These are phyloP conservation scores for Funneliformis caledonium DNA, from an alignment of 371 early-diverging fungal genomes.

Conservation along the genomic window DNA sequence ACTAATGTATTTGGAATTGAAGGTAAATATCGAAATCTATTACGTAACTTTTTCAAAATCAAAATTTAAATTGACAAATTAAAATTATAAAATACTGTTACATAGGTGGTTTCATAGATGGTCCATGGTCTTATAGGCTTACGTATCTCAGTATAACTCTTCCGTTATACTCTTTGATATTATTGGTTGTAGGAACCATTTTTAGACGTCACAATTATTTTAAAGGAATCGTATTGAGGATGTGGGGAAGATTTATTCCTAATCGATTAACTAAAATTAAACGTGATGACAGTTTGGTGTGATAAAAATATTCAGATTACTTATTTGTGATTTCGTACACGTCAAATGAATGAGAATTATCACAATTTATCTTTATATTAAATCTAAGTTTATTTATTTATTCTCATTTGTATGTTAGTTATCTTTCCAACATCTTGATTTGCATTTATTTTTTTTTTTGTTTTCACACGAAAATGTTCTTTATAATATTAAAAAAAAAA, in stretches of 20 bases:
- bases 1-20: conserved; percentile 48
- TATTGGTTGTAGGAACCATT: conserved; percentile 53
- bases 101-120: conserved; percentile 52
- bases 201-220: conserved; percentile 56
- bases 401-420: no score
- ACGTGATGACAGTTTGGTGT: background rate
- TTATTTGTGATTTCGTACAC: no score
- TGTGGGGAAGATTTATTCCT: conserved; percentile 61
- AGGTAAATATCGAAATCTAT: conserved; percentile 39
- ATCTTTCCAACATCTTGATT: no score
- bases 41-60: background rate
- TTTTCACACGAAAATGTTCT: no score
- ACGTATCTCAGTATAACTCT: conserved; percentile 54
- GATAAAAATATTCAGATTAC: no score
- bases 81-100: background rate
- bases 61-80: conserved; percentile 34
- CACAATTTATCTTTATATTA: no score
- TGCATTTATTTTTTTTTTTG: no score
- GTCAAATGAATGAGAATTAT: no score
- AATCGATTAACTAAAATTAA: conserved; percentile 40
- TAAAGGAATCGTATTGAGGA: conserved; percentile 52
- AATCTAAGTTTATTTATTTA: no score
- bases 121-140: conserved; percentile 57
- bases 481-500: no score
- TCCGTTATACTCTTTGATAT: conserved; percentile 54